Base-by-base conservation (phyloP, 2,329 filamentous ascomycete species). In the Xylariaceae sp. region DNA sequence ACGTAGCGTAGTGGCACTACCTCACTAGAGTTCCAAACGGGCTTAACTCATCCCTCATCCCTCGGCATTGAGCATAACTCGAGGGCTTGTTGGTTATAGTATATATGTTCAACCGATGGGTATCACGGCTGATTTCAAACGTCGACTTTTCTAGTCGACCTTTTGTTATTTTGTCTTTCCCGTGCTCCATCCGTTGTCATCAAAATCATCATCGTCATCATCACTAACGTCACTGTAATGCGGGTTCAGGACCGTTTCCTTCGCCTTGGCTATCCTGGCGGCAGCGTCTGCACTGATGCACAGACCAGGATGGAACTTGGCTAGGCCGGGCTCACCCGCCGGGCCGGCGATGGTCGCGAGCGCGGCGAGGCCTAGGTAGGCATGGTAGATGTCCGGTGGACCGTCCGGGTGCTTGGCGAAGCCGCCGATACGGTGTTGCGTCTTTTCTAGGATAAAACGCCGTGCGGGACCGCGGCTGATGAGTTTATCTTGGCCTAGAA, bases 321-420 rank as follows among this genome's bases (percentile, higher is more conserved):
- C 87, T 39, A 97, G 68, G 0, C 81, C 81, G 0, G 78, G 69
- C 61, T 95, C 88, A 6, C 51, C 57, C 3, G 60, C 59, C 3
- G 58, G 56, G 12, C 59, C 63, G 3, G 65, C 83, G 69, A 91
- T 80, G 12, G 89, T 80, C 0, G 86, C 84, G 40, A 99, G 75
- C 0, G 88, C 86, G 1, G 90, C 88, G 35, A 97, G 79, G 0
- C 91, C 94, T 32, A 97, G 80, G 68, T 91, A 96, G 0, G 88
- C 88, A 68, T 99, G 94, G 62, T 95, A 89, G 30, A 97, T 77
- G 73, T 89, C 88, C 9, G 88, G 88, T 44, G 81, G 81, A 9
- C 81, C 78, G 4, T 83, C 84, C 0, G 84, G 81, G 8, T 77
- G 71, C 67, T 94, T 92, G n/a, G 83, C 82, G 70, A 94, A 94